Evolutionary conservation across 2,329 filamentous ascomycete species (phyloP).

Genomic region (Pseudocercospora ulei): DNA sequence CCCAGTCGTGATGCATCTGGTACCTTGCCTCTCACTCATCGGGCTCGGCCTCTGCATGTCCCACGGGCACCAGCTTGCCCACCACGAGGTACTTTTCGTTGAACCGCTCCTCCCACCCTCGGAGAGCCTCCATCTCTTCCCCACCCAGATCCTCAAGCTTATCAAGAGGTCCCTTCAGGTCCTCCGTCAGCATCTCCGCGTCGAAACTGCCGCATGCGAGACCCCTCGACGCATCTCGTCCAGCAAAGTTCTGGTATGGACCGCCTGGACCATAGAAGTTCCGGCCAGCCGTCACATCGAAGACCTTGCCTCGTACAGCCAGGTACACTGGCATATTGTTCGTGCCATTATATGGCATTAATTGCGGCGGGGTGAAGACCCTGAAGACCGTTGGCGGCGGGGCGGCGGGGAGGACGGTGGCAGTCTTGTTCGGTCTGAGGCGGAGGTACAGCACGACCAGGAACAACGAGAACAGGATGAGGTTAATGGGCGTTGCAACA

Average conservation of each 20-base stretch:
- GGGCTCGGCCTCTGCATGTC: slow-evolving; percentile 45
- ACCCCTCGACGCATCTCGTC: slow-evolving; percentile 78
- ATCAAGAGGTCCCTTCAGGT: slow-evolving; percentile 75
- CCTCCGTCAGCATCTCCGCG: slow-evolving; percentile 85
- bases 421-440: slow-evolving; percentile 46
- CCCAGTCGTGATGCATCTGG: background rate
- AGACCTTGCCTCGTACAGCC: slow-evolving; percentile 81
- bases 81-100: slow-evolving; percentile 91
- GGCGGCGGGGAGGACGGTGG: slow-evolving; percentile 43
- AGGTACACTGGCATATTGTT: slow-evolving; percentile 70
- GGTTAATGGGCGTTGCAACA: slow-evolving; percentile 52
- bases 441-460: slow-evolving; percentile 50
- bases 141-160: slow-evolving; percentile 58
- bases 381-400: slow-evolving; percentile 72
- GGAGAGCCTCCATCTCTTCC: slow-evolving; percentile 72
- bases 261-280: slow-evolving; percentile 96
- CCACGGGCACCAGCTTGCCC: slow-evolving; percentile 65
- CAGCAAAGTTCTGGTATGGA: slow-evolving; percentile 92
- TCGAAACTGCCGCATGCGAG: slow-evolving; percentile 89
- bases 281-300: slow-evolving; percentile 75
- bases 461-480: slow-evolving; percentile 52
- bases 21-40: slow-evolving; percentile 18
- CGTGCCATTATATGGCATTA: slow-evolving; percentile 76
- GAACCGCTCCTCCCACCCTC: slow-evolving; percentile 90
- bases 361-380: slow-evolving; percentile 69